phyloP scores from a whole-genome alignment of 2,329 filamentous ascomycete genomes.

The Trichoderma cornu-damae region DNA sequence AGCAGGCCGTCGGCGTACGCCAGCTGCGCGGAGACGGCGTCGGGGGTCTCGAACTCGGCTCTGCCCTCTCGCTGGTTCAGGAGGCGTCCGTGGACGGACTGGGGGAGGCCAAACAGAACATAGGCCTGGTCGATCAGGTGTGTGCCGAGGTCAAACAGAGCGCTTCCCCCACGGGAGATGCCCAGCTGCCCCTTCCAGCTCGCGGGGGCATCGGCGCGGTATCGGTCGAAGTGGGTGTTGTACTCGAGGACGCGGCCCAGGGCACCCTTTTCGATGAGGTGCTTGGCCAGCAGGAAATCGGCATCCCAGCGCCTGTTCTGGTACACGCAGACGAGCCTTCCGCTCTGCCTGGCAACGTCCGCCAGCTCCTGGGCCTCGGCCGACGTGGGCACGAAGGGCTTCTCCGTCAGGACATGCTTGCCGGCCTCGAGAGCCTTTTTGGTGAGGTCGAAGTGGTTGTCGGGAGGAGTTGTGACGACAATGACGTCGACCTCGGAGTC shows the following conservation, averaged over 20 bases:
- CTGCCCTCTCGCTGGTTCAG: conserved; percentile 56
- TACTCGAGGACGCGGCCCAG: conserved; percentile 73
- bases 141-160: conserved; percentile 68
- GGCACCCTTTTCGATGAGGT: conserved; percentile 53
- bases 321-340: conserved; percentile 60
- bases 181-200: conserved; percentile 63
- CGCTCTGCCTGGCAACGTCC: conserved; percentile 46
- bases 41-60: conserved; percentile 46
- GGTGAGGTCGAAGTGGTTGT: conserved; percentile 62
- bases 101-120: conserved; percentile 63
- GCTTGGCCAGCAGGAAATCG: conserved; percentile 66
- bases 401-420: conserved; percentile 78
- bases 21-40: conserved; percentile 59
- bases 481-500: conserved; percentile 64
- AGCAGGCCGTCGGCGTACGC: conserved; percentile 60
- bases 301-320: conserved; percentile 74
- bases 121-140: conserved; percentile 74
- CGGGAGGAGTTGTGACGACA: conserved; percentile 65
- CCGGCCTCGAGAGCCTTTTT: conserved; percentile 61
- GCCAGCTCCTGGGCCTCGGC: conserved; percentile 62
- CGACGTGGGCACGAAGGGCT: conserved; percentile 71
- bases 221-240: conserved; percentile 75
- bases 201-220: conserved; percentile 53
- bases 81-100: conserved; percentile 61
- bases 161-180: conserved; percentile 59